Conservation (phyloP, 1,284 basidiomycete genomes). For the Macrocybe sp. region DNA sequence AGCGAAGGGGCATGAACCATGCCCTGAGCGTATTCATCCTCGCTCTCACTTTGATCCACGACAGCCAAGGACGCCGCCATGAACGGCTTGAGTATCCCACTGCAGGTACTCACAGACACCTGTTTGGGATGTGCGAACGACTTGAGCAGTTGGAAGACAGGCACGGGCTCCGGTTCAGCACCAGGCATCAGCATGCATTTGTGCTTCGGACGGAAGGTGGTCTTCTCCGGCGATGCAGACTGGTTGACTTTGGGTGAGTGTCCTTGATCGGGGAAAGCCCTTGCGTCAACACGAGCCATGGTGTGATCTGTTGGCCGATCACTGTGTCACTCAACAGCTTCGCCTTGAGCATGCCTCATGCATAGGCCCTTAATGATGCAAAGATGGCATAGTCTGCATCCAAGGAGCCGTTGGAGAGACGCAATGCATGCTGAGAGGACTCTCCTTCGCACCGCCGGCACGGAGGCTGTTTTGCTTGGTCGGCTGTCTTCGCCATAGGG, state of each 20-base stretch:
- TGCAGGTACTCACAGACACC: slow-evolving; percentile 26
- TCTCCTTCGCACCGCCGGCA: no score
- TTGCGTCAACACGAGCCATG: slow-evolving; percentile 52
- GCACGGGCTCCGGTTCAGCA: slow-evolving; percentile 47
- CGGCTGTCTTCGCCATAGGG: slow-evolving; percentile 33
- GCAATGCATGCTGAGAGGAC: no score
- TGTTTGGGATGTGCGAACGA: slow-evolving; percentile 21
- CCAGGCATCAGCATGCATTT: slow-evolving; percentile 45
- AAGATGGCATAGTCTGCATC: no score
- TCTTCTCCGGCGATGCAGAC: slow-evolving; percentile 11
- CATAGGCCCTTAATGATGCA: slow-evolving; percentile 55
- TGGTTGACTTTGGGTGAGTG: slow-evolving; percentile 15
- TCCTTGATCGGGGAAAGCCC: slow-evolving; percentile 41
- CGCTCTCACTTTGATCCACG: slow-evolving; percentile 1
- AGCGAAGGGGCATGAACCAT: slow-evolving; percentile 33
- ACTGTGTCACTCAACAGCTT: slow-evolving; percentile 14
- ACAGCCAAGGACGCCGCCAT: slow-evolving; percentile 9
- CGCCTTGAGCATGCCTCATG: slow-evolving; percentile 26
- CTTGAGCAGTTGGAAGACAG: slow-evolving; percentile 54
- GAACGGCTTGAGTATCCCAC: slow-evolving; percentile 14
- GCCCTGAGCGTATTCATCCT: no score
- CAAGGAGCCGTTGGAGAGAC: no score
- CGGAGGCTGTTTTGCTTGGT: slow-evolving; percentile 15
- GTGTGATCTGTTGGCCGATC: slow-evolving; percentile 58
- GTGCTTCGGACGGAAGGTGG: slow-evolving; percentile 34